A percentile compares a stretch with the other conserved stretches of the same genome.
Conservation (phyloP, 108 stramenopile species). For the Phaeodactylum tricornutum region DNA sequence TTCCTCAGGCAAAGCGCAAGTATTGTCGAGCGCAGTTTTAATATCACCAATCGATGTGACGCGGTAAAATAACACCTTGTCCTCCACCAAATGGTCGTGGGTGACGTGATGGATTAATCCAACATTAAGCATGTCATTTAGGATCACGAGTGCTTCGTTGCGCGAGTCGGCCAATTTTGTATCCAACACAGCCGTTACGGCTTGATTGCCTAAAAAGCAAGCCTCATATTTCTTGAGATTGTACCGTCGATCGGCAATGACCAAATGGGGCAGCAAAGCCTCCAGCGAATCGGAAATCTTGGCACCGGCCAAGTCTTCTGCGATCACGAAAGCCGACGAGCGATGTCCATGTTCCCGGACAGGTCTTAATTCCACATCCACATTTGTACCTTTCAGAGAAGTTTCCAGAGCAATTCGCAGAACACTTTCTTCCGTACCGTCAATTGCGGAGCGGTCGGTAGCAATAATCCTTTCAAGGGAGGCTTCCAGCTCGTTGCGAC, state of each 20-base stretch:
- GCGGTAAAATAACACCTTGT: not conserved
- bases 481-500: slow-evolving; percentile 4
- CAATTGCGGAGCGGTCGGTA: no score
- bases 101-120: not conserved
- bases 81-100: not conserved
- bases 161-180: not conserved
- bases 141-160: not conserved
- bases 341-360: no score
- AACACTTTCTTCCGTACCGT: no score
- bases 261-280: no score
- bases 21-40: not conserved
- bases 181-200: not conserved
- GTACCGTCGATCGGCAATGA: not conserved
- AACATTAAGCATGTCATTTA: not conserved
- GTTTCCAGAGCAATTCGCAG: no score
- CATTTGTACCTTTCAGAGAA: no score
- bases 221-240: not conserved
- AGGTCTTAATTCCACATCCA: no score
- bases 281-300: no score
- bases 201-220: not conserved
- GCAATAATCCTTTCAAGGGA: slow-evolving; percentile 1
- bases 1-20: no score
- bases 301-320: no score
- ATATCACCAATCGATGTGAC: not conserved
- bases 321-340: no score